These are phyloP conservation scores for Solanum piurae DNA, from an alignment of 257 asterid species.

Conservation along the genomic window DNA sequence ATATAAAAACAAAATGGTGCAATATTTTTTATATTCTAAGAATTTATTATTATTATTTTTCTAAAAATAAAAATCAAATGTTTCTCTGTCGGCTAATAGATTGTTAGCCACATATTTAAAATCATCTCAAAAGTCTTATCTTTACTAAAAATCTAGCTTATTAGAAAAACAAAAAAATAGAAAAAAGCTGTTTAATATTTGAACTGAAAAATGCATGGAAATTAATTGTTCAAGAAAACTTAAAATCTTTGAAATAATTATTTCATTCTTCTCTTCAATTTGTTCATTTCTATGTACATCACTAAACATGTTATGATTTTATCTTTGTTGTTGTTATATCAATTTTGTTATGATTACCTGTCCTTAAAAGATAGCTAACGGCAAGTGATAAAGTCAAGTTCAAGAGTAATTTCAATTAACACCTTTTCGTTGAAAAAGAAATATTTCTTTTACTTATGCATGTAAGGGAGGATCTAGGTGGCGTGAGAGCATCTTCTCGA, in stretches of 20 bases:
- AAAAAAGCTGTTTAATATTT: not conserved
- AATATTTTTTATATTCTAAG: not conserved
- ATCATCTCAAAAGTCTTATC: not conserved
- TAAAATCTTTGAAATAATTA: not conserved
- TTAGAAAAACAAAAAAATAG: not conserved
- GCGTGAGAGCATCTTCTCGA: not conserved
- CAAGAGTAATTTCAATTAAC: not conserved
- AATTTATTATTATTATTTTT: not conserved
- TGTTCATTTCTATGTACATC: not conserved
- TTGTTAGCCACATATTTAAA: not conserved
- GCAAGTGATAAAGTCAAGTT: not conserved
- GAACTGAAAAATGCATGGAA: not conserved
- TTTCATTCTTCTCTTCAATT: not conserved
- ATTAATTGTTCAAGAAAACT: not conserved
- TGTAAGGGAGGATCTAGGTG: not conserved
- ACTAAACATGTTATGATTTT: not conserved
- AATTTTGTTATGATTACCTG: not conserved
- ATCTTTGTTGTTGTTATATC: not conserved
- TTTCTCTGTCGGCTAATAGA: constrained; percentile 1
- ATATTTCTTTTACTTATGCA: too few relatives aligned
- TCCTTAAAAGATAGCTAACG: not conserved
- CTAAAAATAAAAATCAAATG: not conserved
- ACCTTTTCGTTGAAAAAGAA: too few relatives aligned
- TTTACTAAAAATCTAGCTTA: not conserved
- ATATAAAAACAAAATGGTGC: not conserved